Evolutionary conservation across 2,329 filamentous ascomycete species (phyloP).

Genomic region (Aspergillus unguis): DNA sequence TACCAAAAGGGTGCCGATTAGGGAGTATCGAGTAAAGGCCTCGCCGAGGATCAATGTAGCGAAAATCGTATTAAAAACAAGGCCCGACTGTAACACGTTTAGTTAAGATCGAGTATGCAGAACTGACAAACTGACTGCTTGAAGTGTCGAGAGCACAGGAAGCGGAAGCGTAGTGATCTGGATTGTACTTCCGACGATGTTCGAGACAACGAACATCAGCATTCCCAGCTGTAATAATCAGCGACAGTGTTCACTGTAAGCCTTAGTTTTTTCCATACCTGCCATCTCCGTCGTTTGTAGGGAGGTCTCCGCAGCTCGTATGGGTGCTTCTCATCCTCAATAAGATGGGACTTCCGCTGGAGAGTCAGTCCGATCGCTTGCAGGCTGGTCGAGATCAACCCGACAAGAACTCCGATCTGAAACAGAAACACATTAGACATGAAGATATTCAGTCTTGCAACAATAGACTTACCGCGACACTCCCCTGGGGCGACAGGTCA

Average conservation of each 20-base stretch:
- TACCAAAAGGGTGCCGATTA: conserved; percentile 83
- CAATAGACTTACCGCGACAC: conserved; percentile 62
- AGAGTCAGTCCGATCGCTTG: conserved; percentile 93
- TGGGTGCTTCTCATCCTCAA: conserved; percentile 87
- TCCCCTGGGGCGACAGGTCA: conserved; percentile 73
- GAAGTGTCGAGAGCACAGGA: conserved; percentile 88
- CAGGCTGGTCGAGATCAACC: conserved; percentile 86
- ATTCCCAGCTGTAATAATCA: conserved; percentile 64
- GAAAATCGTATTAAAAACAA: conserved; percentile 98
- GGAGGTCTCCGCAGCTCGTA: conserved; percentile 79
- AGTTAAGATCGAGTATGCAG: conserved; percentile 9
- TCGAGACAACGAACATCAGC: conserved; percentile 94
- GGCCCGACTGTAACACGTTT: conserved; percentile 60
- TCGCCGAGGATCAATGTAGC: conserved; percentile 89
- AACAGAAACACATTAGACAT: not conserved
- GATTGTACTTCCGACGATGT: conserved; percentile 90
- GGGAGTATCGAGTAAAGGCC: conserved; percentile 90
- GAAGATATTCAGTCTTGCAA: not conserved
- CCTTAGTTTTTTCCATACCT: conserved; percentile 43
- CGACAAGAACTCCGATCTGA: conserved; percentile 87
- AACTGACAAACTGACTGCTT: conserved; percentile 58
- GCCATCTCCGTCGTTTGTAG: conserved; percentile 88
- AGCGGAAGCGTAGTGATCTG: conserved; percentile 95
- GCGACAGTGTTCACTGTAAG: not conserved
- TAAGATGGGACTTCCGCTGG: conserved; percentile 95